Conservation (phyloP, 306 rosid species). For the Medicago ruthenica region DNA sequence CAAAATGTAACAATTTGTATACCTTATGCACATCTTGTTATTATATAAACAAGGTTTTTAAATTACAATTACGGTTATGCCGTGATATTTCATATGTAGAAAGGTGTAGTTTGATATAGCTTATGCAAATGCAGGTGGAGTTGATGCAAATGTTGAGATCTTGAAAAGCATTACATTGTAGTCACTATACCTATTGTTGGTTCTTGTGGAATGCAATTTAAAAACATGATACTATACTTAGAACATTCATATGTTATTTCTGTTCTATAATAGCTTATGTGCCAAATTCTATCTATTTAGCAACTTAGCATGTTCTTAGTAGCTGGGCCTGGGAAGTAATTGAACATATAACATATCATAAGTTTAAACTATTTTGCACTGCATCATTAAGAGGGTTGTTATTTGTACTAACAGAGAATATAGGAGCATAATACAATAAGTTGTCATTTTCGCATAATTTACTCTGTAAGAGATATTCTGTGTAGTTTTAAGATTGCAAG, state of each 20-base stretch:
- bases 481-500: neutral
- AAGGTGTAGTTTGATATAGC: neutral
- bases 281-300: neutral
- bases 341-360: neutral
- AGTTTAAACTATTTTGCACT: neutral
- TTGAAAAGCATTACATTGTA: neutral
- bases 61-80: neutral
- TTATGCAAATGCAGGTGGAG: neutral
- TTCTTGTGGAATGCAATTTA: neutral
- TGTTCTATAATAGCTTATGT: neutral
- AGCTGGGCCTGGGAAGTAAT: neutral
- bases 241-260: slow-evolving; percentile 10
- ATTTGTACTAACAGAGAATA: neutral
- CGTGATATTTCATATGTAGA: neutral
- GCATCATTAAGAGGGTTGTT: neutral
- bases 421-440: neutral
- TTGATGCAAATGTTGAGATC: neutral
- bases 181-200: neutral
- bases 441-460: neutral
- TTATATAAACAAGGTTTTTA: slow-evolving; percentile 4
- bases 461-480: neutral
- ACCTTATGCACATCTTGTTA: neutral
- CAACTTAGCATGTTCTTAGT: neutral
- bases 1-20: neutral
- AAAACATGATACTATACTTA: neutral